Evolutionary conservation across 1,284 basidiomycete genomes (phyloP), one percentile per base, ranked within the genome.

Genomic region (Cystobasidium slooffiae): DNA sequence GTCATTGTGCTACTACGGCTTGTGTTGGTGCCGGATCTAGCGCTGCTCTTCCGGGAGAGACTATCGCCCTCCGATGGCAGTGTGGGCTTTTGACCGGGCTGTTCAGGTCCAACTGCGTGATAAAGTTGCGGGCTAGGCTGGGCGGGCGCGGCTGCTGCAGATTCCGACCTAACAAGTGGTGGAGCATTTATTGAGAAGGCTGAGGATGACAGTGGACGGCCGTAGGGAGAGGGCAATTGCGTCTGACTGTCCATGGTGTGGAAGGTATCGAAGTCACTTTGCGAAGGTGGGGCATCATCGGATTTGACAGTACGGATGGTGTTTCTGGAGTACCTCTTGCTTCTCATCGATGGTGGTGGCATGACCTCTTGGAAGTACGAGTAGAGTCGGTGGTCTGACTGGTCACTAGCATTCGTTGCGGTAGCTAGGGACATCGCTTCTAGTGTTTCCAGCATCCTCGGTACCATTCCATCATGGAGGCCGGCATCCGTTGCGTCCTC

Each of bases 311-410:
- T 58, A 24, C 20, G 39, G 3, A 37, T 58, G 3, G 68, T 69
- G 20, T 14, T 44, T 24, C n/a, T 58, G 14, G 68, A 69, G 18
- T 47, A 43, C 20, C 68, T 55, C 20, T 69, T 61, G 31, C 52
- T 58, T 12, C 53, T 16, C 68, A 69, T 69, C n/a, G 68, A 69
- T 5, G 68, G 68, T 10, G 68, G 68, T 4, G 68, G 68, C 22
- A 69, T 46, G 16, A 69, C 55, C 6, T 37, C 44, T 16, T 55
- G 41, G 44, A 59, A 69, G 14, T 43, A 20, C 6, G 68, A 69
- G n/a, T 49, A 62, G 20, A 69, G 55, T 37, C 37, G 22, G 53
- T 68, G 66, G 14, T 46, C n/a, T 20, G 66, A 56, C 16, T 53
- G 8, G 31, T 59, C 56, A 20, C 56, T 59, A 16, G 39, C n/a